Conservation (phyloP, 208 protist genomes). For the Trypanosomatidae sp. region DNA sequence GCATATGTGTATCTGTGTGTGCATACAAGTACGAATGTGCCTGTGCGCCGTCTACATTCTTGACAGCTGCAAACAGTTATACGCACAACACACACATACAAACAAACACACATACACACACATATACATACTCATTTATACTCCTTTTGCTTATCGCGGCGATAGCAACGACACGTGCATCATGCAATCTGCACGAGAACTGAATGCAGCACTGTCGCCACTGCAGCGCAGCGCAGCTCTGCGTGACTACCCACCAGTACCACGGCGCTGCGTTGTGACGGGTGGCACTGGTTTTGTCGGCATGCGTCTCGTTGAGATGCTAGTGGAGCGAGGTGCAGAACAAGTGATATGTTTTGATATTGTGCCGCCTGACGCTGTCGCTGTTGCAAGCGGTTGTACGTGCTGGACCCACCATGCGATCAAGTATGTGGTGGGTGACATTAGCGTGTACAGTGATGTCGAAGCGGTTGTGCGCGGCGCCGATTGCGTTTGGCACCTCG, state of each 20-base stretch:
- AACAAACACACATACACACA: not conserved
- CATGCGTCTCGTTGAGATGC: conserved; percentile 92
- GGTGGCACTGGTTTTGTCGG: conserved; percentile 94
- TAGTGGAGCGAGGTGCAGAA: conserved; percentile 89
- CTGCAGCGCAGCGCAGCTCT: conserved; percentile 40
- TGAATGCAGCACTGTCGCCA: conserved; percentile 54
- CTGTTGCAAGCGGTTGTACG: conserved; percentile 20
- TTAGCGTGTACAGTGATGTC: conserved; percentile 69
- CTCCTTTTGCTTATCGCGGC: too few relatives aligned
- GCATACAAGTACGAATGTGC: too few relatives aligned
- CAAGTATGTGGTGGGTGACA: conserved; percentile 87
- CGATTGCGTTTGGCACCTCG: conserved; percentile 92
- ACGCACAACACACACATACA: too few relatives aligned
- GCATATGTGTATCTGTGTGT: too few relatives aligned
- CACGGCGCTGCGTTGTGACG: conserved; percentile 86
- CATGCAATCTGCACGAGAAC: not conserved
- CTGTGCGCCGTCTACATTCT: too few relatives aligned
- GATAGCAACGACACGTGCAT: not conserved
- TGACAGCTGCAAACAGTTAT: too few relatives aligned
- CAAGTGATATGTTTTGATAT: conserved; percentile 88
- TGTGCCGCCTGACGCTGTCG: conserved; percentile 42
- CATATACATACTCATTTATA: conserved; percentile 3
- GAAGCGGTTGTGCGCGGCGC: conserved; percentile 60
- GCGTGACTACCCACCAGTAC: conserved; percentile 48
- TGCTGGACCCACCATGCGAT: conserved; percentile 76